A percentile compares a stretch with the other conserved stretches of the same genome.
Conservation (phyloP, 2,329 filamentous ascomycete species). For the Fusarium sp. region DNA sequence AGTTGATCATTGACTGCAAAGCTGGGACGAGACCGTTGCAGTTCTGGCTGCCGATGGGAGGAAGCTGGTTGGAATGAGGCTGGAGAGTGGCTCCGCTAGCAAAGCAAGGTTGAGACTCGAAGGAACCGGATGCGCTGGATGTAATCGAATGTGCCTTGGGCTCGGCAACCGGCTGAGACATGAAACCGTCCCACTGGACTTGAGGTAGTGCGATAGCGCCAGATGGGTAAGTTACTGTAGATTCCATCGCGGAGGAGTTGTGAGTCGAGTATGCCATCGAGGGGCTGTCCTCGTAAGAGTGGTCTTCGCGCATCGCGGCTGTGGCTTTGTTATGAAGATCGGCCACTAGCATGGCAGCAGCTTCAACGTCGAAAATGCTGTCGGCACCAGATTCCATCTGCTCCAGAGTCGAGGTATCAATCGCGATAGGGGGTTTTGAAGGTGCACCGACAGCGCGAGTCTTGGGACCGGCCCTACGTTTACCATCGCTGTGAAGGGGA, state of each 20-base stretch:
- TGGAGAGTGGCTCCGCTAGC: conserved; percentile 69
- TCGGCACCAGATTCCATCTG: conserved; percentile 93
- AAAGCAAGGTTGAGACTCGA: conserved; percentile 76
- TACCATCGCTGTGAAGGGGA: conserved; percentile 93
- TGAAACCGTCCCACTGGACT: conserved; percentile 92
- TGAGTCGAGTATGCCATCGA: conserved; percentile 80
- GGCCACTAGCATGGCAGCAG: conserved; percentile 97
- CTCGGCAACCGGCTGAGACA: conserved; percentile 77
- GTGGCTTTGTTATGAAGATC: conserved; percentile 97
- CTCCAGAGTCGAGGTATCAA: conserved; percentile 89
- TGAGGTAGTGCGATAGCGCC: conserved; percentile 86
- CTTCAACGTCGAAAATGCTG: conserved; percentile 94
- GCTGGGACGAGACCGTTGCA: conserved; percentile 72
- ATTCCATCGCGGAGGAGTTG: conserved; percentile 79
- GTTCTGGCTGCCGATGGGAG: conserved; percentile 75
- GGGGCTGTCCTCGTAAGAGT: conserved; percentile 68
- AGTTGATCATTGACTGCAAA: conserved; percentile 79
- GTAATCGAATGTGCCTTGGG: conserved; percentile 81
- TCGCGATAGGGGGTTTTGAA: conserved; percentile 80
- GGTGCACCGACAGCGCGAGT: conserved; percentile 72
- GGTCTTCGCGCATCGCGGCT: conserved; percentile 72
- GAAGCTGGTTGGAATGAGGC: conserved; percentile 72
- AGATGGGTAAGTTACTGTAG: conserved; percentile 80
- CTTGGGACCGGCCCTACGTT: conserved; percentile 82
- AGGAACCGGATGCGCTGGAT: conserved; percentile 73